Percentiles rank a stretch among this genome's conserved stretches.
phyloP scores from a whole-genome alignment of 129 eudicot species.

The Flaveria sonorensis region DNA sequence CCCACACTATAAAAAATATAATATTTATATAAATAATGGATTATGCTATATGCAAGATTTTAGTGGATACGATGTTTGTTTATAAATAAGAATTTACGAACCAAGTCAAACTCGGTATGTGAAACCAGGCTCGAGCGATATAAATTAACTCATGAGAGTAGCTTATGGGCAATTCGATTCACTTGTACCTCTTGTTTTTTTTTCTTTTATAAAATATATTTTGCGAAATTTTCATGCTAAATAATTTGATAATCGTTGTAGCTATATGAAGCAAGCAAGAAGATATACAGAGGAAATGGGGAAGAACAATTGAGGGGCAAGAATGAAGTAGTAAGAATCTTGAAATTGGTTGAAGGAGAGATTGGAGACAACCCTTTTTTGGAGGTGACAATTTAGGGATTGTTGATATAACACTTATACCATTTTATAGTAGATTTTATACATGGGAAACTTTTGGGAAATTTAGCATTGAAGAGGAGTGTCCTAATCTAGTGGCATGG shows the following conservation, averaged over 20 bases:
- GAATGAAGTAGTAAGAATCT: constrained; percentile 32
- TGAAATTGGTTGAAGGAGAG: constrained; percentile 39
- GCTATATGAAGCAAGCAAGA: constrained; percentile 42
- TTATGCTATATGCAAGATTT: no score
- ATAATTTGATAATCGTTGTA: not conserved
- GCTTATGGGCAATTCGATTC: no score
- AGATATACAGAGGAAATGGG: constrained; percentile 30
- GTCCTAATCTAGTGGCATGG: constrained; percentile 40
- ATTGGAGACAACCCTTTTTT: constrained; percentile 39
- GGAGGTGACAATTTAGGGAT: constrained; percentile 43
- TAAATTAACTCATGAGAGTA: no score
- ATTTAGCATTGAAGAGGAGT: constrained; percentile 42
- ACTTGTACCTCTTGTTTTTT: no score
- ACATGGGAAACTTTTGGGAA: constrained; percentile 43
- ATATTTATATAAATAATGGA: no score
- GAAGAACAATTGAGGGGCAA: constrained; percentile 35
- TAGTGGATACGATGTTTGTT: no score
- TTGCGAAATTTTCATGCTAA: no score
- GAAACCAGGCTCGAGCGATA: no score
- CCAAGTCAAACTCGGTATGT: no score
- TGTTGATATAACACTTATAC: constrained; percentile 42
- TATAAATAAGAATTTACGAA: no score
- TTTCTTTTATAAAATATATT: no score
- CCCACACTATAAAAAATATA: no score
- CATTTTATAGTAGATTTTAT: constrained; percentile 39